Base-by-base conservation (phyloP, 345 rosid genomes). In the Psidium friedrichsthalianum region DNA sequence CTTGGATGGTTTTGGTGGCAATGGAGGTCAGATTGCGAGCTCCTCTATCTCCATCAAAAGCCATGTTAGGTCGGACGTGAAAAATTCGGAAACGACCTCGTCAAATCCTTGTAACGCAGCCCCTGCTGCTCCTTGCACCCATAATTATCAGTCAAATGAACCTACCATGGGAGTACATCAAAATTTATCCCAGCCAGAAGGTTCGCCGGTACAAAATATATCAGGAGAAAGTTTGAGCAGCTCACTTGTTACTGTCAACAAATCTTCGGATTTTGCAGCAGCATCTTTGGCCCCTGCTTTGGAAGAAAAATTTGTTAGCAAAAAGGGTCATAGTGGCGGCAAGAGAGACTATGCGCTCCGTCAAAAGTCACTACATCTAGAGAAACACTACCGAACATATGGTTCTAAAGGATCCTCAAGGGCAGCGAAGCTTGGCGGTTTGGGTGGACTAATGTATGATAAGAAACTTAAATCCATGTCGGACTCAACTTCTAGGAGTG, bases 301-400 rank as follows among this genome's bases (percentile, higher is more conserved):
- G 88, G 98, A 93, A 86, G 98, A 94, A 82, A 95, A 92, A 89
- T 89, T 92, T 88, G 88, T 89, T 32, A 89, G 90, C 58, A 93
- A 95, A 87, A 97, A 94, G 91, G 90, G 80, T 80, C 93, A 90
- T 87, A 88, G 93, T 52, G 87, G 91, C 84, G 86, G 90, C 85
- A 95, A 93, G 90, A 94, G 95, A 90, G 98, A 97, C 83, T 89
- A 88, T 74, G 89, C 93, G 55, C 93, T 92, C 51, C 90, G 96
- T 57, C 98, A 95, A 84, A 97, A 94, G 86, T 91, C 98, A 57
- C 89, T 92, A 85, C 97, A 94, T 90, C 84, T 91, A 74, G 95
- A 94, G 90, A 94, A 93, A 86, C 88, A 89, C 88, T 90, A 88
- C 80, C 91, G 93, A 47, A 87, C 92, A 5, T 91, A 92, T 89